Conservation (phyloP, 768 basidiomycete genomes). For the Amanita muscaria region DNA sequence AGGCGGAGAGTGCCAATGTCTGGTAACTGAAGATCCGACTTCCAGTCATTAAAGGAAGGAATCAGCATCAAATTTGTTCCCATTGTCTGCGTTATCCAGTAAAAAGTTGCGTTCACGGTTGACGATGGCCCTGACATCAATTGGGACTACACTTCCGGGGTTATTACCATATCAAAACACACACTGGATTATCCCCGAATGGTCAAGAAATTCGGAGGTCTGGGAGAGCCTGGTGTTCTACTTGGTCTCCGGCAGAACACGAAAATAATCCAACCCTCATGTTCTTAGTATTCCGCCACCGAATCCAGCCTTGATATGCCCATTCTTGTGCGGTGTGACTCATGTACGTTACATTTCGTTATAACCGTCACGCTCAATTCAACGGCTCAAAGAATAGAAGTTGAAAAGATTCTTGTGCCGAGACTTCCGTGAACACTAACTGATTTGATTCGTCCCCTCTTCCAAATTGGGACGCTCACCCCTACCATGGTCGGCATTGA, state of each 20-base stretch:
- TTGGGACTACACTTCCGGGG: constrained; percentile 18
- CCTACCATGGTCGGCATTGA: constrained; percentile 26
- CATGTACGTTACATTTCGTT: constrained; percentile 15
- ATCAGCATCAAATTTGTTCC: no score
- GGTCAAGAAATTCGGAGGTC: constrained; percentile 14
- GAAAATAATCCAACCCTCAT: constrained; percentile 26
- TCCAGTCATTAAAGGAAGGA: not conserved
- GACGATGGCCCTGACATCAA: constrained; percentile 25
- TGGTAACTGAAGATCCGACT: constrained; percentile 6
- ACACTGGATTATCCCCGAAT: constrained; percentile 30
- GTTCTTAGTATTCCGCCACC: constrained; percentile 17
- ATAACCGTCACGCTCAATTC: constrained; percentile 24
- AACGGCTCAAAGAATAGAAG: constrained; percentile 14
- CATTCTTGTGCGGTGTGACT: constrained; percentile 22
- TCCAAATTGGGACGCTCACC: constrained; percentile 12
- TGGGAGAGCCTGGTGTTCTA: constrained; percentile 19
- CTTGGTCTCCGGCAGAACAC: constrained; percentile 24
- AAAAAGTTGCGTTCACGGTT: constrained; percentile 11
- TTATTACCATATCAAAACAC: constrained; percentile 16
- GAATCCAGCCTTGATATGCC: constrained; percentile 32
- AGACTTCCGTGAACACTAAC: constrained; percentile 8
- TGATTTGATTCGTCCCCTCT: constrained; percentile 9
- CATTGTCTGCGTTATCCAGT: no score
- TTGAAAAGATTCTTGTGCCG: constrained; percentile 6
- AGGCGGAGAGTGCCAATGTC: not conserved